Base-by-base conservation (phyloP, 2,329 filamentous ascomycete species). In the Sporothrix variecibatus region DNA sequence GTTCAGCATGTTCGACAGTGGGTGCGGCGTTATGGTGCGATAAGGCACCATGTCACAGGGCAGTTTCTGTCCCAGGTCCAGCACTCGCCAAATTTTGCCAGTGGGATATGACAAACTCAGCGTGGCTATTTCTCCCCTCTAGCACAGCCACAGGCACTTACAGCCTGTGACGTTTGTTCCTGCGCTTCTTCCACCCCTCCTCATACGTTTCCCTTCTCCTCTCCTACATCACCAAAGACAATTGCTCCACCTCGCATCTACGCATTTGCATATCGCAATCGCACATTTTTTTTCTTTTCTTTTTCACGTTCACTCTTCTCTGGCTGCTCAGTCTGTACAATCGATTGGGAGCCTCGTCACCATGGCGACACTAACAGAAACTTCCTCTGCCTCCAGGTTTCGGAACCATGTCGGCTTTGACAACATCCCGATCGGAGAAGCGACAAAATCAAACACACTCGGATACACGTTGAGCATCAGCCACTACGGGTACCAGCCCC, bases 381-480 rank as follows among this genome's bases (percentile, higher is more conserved):
- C 78, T 76, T 75, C 80, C 76, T 78, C 78, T 56, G 76, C 79
- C 65, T 80, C 83, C 81, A 90, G 88, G 79, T 90, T 90, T 80
- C 85, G 87, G 78, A 83, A 84, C 46, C 88, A 89, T 81, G 88
- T 90, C 75, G 87, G 86, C 51, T 90, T 90, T 79, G 88, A 90
- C 82, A 90, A 89, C 77, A 83, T 90, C 49, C 85, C 86, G 53
- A 83, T 86, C 58, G 88, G 88, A 78, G 88, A 90, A 78, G 83
- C 87, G 7, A 89, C 88, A 15, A 88, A 89, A 78, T 86, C 86
- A 79, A 90, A 90, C 79, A 87, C 87, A 2, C 85, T 86, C 26
- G 94, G 94, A 6, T 89, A 97, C 77, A 97, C 94, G 0, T 86
- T 97, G 75, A 94, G 94, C 79, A 90, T 93, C 78, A 93, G 94